Conservation (phyloP, 306 rosid genomes). For the Medicago lupulina region DNA sequence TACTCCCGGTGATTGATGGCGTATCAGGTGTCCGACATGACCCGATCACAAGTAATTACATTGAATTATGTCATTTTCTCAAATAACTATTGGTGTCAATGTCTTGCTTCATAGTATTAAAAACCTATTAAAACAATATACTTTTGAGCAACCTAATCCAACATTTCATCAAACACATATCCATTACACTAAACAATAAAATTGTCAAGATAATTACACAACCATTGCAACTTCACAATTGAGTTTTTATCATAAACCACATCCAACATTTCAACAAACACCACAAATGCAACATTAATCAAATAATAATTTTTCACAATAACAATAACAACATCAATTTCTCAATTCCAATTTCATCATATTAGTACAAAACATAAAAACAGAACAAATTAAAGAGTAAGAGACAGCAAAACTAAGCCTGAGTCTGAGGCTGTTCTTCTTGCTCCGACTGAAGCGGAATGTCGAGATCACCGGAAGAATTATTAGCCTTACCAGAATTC, state of each 20-base stretch:
- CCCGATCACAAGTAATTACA: too few relatives aligned
- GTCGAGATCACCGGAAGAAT: conserved; percentile 47
- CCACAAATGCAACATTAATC: not conserved
- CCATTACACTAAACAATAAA: conserved; percentile 5
- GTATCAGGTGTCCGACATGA: too few relatives aligned
- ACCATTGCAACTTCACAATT: too few relatives aligned
- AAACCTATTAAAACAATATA: not conserved
- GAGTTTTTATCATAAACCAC: not conserved
- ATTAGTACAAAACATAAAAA: not conserved
- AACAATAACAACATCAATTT: conserved; percentile 20
- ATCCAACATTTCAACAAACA: conserved; percentile 29
- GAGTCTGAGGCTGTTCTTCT: not conserved
- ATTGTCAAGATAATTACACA: not conserved
- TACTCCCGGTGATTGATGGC: too few relatives aligned
- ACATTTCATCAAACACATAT: conserved; percentile 37
- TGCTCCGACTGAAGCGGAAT: conserved; percentile 54
- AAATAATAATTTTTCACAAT: not conserved
- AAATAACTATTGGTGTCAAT: too few relatives aligned
- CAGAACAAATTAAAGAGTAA: not conserved
- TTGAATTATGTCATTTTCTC: too few relatives aligned
- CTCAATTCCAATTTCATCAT: conserved; percentile 35
- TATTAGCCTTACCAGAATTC: conserved; percentile 34
- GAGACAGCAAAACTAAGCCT: conserved; percentile 1
- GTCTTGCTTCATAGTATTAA: too few relatives aligned
- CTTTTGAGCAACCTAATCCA: not conserved